Evolutionary conservation across 306 rosid species (phyloP).

Genomic region (Citrullus mucosospermus): DNA sequence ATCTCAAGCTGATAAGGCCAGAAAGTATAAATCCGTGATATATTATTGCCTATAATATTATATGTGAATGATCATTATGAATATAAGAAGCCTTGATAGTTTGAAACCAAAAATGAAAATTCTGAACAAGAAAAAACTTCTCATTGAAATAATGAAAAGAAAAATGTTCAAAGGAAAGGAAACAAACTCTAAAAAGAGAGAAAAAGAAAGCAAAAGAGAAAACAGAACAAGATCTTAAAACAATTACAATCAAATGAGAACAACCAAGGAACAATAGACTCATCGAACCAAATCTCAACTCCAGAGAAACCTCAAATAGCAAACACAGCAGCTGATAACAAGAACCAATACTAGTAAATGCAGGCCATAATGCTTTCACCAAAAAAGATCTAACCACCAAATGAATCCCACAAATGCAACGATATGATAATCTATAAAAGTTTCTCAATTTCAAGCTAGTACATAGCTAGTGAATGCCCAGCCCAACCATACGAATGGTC

Average conservation of each 20-base stretch:
- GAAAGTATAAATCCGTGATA: background rate
- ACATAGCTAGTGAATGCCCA: too few species aligned
- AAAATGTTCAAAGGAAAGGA: too few species aligned
- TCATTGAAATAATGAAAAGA: too few species aligned
- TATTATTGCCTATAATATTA: background rate
- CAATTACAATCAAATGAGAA: background rate
- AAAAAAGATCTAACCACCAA: background rate
- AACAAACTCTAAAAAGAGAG: too few species aligned
- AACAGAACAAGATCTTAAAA: background rate
- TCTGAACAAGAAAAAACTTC: background rate
- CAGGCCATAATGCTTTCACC: background rate
- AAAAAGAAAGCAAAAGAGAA: too few species aligned
- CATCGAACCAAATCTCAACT: background rate
- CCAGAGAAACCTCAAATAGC: background rate
- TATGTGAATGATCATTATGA: background rate
- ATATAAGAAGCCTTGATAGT: background rate
- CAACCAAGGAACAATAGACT: background rate
- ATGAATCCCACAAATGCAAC: background rate
- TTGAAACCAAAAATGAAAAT: background rate
- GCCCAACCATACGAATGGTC: too few species aligned
- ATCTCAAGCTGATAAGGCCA: background rate
- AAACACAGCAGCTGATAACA: background rate
- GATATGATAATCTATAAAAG: background rate
- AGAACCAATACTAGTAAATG: background rate
- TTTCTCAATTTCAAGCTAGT: too few species aligned